Conservation (phyloP, 1,139 yeast genomes). For the Scheffersomyces cryptocercus region DNA sequence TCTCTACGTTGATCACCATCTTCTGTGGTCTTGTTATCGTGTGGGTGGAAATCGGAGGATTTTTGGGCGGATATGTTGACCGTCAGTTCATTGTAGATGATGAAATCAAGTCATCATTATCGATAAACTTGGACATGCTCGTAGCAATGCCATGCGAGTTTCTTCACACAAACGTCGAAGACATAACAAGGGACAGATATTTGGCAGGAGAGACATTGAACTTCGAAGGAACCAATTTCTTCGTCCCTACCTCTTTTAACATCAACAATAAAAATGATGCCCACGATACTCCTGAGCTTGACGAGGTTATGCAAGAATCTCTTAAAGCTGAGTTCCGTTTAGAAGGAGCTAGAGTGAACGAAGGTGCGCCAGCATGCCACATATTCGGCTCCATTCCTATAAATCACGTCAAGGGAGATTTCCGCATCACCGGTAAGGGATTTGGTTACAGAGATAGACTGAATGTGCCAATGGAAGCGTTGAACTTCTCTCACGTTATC, state of each 20-base stretch:
- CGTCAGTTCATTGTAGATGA: slow-evolving; percentile 77
- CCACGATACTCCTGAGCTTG: slow-evolving; percentile 64
- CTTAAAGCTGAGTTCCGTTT: slow-evolving; percentile 61
- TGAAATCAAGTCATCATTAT: slow-evolving; percentile 57
- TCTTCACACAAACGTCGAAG: slow-evolving; percentile 75
- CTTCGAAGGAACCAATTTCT: slow-evolving; percentile 61
- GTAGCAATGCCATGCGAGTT: slow-evolving; percentile 84
- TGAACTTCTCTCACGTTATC: slow-evolving; percentile 83
- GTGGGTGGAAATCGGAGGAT: slow-evolving; percentile 88
- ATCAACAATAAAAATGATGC: slow-evolving; percentile 47
- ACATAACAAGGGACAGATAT: slow-evolving; percentile 73
- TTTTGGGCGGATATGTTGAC: slow-evolving; percentile 78
- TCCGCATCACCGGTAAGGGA: slow-evolving; percentile 81
- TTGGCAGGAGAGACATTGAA: slow-evolving; percentile 75
- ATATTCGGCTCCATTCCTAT: slow-evolving; percentile 86
- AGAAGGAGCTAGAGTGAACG: slow-evolving; percentile 39
- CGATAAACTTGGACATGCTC: slow-evolving; percentile 75
- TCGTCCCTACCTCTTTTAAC: slow-evolving; percentile 48
- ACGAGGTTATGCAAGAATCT: slow-evolving; percentile 63
- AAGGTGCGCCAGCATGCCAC: slow-evolving; percentile 79
- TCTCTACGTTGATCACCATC: slow-evolving; percentile 66
- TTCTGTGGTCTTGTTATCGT: slow-evolving; percentile 64
- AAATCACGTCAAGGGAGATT: slow-evolving; percentile 81
- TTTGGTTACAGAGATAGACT: slow-evolving; percentile 55
- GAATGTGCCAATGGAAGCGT: slow-evolving; percentile 44